These are phyloP conservation scores for Epichloe gansuensis DNA, from an alignment of 2,329 filamentous ascomycete species.

Conservation along the genomic window DNA sequence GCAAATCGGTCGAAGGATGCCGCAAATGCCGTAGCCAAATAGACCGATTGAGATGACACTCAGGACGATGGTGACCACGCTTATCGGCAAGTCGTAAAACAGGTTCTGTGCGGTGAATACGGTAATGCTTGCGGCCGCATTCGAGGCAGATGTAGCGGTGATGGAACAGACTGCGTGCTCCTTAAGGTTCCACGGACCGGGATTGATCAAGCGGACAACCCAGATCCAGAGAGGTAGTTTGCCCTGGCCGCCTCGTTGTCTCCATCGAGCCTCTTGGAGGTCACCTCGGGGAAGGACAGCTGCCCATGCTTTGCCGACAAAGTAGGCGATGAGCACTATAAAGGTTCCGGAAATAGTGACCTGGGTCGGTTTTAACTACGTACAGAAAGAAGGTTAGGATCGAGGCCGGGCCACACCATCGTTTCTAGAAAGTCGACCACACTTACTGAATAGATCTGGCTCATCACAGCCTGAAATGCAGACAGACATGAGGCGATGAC, in stretches of 20 bases:
- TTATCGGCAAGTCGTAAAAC: constrained; percentile 37
- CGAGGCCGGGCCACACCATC: neutral
- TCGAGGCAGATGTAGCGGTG: constrained; percentile 40
- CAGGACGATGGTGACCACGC: constrained; percentile 32
- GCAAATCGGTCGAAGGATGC: constrained; percentile 38
- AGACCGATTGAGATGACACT: constrained; percentile 37
- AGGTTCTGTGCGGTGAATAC: constrained; percentile 37
- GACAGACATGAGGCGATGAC: constrained; percentile 35
- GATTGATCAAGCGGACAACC: constrained; percentile 33
- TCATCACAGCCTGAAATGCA: constrained; percentile 41
- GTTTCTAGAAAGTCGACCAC: too few relatives aligned
- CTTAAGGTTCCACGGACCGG: constrained; percentile 38
- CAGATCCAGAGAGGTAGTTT: constrained; percentile 28
- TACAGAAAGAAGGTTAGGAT: neutral
- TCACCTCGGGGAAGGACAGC: constrained; percentile 32
- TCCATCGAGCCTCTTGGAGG: constrained; percentile 33
- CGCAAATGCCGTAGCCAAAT: constrained; percentile 42
- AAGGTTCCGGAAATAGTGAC: constrained; percentile 39
- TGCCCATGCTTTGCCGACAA: constrained; percentile 31
- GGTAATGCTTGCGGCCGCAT: constrained; percentile 18
- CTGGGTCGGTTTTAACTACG: constrained; percentile 38
- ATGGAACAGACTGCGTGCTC: constrained; percentile 42
- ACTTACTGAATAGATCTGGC: constrained; percentile 38
- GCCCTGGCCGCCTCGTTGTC: constrained; percentile 25
- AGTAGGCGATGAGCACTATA: constrained; percentile 44